Conservation (phyloP, 345 rosid species). For the Salix caprea region DNA sequence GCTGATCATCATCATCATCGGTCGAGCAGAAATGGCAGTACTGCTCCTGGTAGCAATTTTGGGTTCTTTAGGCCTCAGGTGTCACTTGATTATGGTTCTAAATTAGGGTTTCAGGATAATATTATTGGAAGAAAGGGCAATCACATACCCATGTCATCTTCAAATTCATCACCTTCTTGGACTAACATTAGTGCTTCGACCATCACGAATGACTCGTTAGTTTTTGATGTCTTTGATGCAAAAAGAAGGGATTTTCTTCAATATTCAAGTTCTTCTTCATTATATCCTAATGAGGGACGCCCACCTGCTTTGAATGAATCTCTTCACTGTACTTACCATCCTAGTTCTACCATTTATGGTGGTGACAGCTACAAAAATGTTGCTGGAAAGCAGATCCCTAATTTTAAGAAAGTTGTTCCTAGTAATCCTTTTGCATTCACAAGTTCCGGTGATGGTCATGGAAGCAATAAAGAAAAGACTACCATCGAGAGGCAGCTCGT, state of each 20-base stretch:
- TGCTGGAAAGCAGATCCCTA: neutral
- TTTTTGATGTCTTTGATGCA: constrained; percentile 10
- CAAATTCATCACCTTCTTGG: constrained; percentile 19
- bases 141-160: constrained; percentile 14
- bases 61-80: neutral
- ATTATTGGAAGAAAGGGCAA: neutral
- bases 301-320: neutral
- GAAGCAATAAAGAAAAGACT: neutral
- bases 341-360: neutral
- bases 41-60: constrained; percentile 7
- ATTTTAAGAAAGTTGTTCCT: neutral
- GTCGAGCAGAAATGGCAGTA: neutral
- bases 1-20: neutral
- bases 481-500: neutral
- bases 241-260: constrained; percentile 3
- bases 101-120: constrained; percentile 11
- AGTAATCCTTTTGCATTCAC: neutral
- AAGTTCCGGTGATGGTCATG: neutral
- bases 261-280: neutral
- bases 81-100: neutral
- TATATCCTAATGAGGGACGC: neutral
- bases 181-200: constrained; percentile 8
- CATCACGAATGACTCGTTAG: constrained; percentile 14
- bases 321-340: neutral
- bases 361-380: neutral